These are phyloP conservation scores for Canna indica DNA, from an alignment of 176 grass and related monocot species.

Conservation along the genomic window DNA sequence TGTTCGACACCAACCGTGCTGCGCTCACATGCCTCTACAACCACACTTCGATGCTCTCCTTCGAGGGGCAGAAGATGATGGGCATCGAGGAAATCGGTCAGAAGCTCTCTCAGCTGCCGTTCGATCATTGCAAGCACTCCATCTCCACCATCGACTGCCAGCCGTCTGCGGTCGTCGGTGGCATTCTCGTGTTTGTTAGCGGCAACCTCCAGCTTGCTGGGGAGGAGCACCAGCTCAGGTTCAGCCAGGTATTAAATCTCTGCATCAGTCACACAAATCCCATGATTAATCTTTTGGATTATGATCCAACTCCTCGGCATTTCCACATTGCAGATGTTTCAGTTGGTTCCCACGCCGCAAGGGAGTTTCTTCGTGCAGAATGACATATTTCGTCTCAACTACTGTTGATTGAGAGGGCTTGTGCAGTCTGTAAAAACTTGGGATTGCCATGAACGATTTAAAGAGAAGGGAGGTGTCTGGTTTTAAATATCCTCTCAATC, in stretches of 20 bases:
- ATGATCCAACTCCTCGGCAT: no score
- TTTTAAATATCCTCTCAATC: background rate
- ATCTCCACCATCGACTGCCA: constrained; percentile 61
- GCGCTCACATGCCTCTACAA: constrained; percentile 49
- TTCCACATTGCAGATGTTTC: constrained; percentile 50
- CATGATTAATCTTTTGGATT: no score
- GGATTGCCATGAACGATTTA: no score
- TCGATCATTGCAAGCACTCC: constrained; percentile 53
- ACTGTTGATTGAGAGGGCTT: constrained; percentile 29
- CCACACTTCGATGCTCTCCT: constrained; percentile 52
- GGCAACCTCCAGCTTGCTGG: constrained; percentile 57
- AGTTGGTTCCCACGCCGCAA: constrained; percentile 52
- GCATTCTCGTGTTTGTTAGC: constrained; percentile 66
- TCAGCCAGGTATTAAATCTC: constrained; percentile 85
- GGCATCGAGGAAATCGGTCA: constrained; percentile 36
- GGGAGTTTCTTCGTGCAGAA: constrained; percentile 83
- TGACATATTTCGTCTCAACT: constrained; percentile 86
- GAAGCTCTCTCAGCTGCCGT: constrained; percentile 54
- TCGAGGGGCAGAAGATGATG: constrained; percentile 51
- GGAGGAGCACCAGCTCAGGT: constrained; percentile 75
- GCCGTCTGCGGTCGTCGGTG: constrained; percentile 39
- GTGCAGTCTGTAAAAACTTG: background rate
- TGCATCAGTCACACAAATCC: no score
- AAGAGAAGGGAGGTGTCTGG: background rate
- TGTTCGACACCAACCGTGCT: constrained; percentile 51